A percentile compares a stretch with the other conserved stretches of the same genome.
phyloP scores from a whole-genome alignment of 805 yeast genomes.

The Schizosaccharomyces japonicus region DNA sequence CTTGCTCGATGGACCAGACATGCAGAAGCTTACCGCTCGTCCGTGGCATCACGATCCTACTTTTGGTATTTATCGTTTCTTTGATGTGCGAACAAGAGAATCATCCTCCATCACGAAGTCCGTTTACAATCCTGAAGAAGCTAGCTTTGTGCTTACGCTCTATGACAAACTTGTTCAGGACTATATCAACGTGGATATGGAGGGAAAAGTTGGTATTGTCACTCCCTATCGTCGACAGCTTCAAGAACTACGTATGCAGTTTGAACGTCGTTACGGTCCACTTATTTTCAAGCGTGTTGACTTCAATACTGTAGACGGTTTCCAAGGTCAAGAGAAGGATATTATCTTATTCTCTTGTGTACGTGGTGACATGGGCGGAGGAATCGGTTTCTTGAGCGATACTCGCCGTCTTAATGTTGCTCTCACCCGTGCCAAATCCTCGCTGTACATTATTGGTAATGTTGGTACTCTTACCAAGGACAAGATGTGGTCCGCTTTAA shows the following conservation, averaged over 20 bases:
- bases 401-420: slow-evolving; percentile 93
- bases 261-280: slow-evolving; percentile 37
- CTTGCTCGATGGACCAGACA: slow-evolving; percentile 52
- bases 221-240: slow-evolving; percentile 90
- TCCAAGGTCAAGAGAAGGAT: slow-evolving; percentile 94
- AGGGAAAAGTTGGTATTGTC: slow-evolving; percentile 64
- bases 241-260: slow-evolving; percentile 29
- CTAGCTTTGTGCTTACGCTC: slow-evolving; percentile 45
- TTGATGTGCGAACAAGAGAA: slow-evolving; percentile 43
- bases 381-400: slow-evolving; percentile 78
- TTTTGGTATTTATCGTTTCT: slow-evolving; percentile 58
- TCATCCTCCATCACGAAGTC: slow-evolving; percentile 47
- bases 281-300: slow-evolving; percentile 45
- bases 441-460: slow-evolving; percentile 82
- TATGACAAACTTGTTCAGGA: slow-evolving; percentile 28
- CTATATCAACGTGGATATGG: slow-evolving; percentile 30
- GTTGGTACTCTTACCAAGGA: not conserved
- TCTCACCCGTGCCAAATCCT: slow-evolving; percentile 72
- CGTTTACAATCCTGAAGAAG: slow-evolving; percentile 46
- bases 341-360: slow-evolving; percentile 87
- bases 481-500: not conserved
- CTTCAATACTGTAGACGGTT: slow-evolving; percentile 90
- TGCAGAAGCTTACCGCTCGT: slow-evolving; percentile 32
- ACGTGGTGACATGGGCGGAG: slow-evolving; percentile 33
- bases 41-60: slow-evolving; percentile 47